Conservation (phyloP, 1,284 basidiomycete genomes). For the Moesziomyces globuligerus region DNA sequence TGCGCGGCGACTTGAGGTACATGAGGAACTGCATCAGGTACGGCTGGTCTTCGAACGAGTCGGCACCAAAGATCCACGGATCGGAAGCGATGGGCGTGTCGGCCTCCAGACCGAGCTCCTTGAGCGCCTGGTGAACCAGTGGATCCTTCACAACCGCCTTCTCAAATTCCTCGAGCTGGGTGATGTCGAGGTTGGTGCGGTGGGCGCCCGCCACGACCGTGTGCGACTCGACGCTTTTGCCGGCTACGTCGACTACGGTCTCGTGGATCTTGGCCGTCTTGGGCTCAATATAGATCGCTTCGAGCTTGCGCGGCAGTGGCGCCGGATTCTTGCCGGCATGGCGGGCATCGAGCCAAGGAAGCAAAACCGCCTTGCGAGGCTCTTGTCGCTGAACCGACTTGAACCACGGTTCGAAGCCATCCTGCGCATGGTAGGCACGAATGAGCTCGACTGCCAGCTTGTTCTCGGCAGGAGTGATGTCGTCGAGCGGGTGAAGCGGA, state of each 20-base stretch:
- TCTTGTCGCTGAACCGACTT: slow-evolving; percentile 37
- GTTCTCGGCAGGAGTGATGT: slow-evolving; percentile 29
- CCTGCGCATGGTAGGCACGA: slow-evolving; percentile 9
- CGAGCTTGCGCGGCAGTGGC: slow-evolving; percentile 23
- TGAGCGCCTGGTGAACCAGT: slow-evolving; percentile 33
- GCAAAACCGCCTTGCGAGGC: slow-evolving; percentile 32
- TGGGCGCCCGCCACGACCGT: slow-evolving; percentile 15
- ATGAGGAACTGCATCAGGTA: slow-evolving; percentile 48
- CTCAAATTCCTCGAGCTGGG: slow-evolving; percentile 30
- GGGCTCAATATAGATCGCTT: slow-evolving; percentile 30
- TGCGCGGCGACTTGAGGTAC: slow-evolving; percentile 41
- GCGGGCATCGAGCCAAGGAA: slow-evolving; percentile 39
- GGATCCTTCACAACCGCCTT: slow-evolving; percentile 20
- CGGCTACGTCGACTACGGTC: slow-evolving; percentile 19
- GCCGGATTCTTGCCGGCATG: slow-evolving; percentile 15
- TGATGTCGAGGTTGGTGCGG: slow-evolving; percentile 38
- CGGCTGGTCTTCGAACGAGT: slow-evolving; percentile 44
- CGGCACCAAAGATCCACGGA: slow-evolving; percentile 57
- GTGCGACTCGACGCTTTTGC: slow-evolving; percentile 20
- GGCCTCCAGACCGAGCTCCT: slow-evolving; percentile 35
- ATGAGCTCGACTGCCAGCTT: slow-evolving; percentile 25
- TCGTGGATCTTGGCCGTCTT: slow-evolving; percentile 29
- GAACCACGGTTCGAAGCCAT: slow-evolving; percentile 40
- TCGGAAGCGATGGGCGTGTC: slow-evolving; percentile 45
- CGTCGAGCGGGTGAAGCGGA: slow-evolving; percentile 29